Percentiles rank a stretch among this genome's conserved stretches.
These are phyloP conservation scores for Aspergillus piperis DNA, from an alignment of 2,329 filamentous ascomycete species.

Conservation along the genomic window DNA sequence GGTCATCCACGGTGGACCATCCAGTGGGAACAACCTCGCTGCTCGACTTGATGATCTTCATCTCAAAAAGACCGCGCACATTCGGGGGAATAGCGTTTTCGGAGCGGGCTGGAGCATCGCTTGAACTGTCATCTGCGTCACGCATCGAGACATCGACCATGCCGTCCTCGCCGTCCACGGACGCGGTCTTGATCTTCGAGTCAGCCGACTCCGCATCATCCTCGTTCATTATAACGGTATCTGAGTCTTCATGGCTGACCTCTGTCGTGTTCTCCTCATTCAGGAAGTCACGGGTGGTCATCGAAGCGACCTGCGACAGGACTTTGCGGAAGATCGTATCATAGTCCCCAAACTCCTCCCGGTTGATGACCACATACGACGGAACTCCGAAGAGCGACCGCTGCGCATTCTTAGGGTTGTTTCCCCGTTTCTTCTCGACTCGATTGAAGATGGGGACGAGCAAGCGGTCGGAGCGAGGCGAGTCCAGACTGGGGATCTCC, in stretches of 20 bases:
- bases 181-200: slow-evolving; percentile 71
- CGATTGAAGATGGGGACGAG: slow-evolving; percentile 53
- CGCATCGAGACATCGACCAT: slow-evolving; percentile 89
- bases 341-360: slow-evolving; percentile 68
- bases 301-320: slow-evolving; percentile 70
- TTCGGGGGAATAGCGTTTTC: slow-evolving; percentile 61
- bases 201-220: slow-evolving; percentile 67
- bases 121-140: slow-evolving; percentile 51
- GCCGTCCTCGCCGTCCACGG: slow-evolving; percentile 84
- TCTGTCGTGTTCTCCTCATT: slow-evolving; percentile 49
- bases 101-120: slow-evolving; percentile 36
- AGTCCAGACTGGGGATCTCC: slow-evolving; percentile 42
- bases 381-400: slow-evolving; percentile 45
- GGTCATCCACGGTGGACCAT: slow-evolving; percentile 64
- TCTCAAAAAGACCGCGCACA: slow-evolving; percentile 73
- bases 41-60: slow-evolving; percentile 64
- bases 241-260: slow-evolving; percentile 61
- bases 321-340: slow-evolving; percentile 79
- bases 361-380: slow-evolving; percentile 70
- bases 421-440: slow-evolving; percentile 26
- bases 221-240: slow-evolving; percentile 65
- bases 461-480: slow-evolving; percentile 48
- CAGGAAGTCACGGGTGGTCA: slow-evolving; percentile 71
- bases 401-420: slow-evolving; percentile 27
- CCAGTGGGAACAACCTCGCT: slow-evolving; percentile 67